Base-by-base conservation (phyloP, 106 monocot genomes). In the Dendrobium huoshanense region DNA sequence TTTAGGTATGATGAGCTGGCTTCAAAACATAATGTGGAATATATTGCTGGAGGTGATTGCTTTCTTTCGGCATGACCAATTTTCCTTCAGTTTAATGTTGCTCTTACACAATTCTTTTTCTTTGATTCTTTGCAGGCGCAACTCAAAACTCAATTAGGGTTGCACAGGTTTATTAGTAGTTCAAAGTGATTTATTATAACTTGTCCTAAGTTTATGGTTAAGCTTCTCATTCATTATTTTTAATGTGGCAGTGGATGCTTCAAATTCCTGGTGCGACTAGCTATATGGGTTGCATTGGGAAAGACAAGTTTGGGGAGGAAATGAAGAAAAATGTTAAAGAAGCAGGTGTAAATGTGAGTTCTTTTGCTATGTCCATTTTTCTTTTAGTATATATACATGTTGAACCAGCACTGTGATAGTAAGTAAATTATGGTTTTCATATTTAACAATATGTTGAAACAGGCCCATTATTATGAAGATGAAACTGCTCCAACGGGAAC, bases 91-190 rank as follows among this genome's bases (percentile, higher is more conserved):
- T 49, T 41, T 70, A 1, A 15, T 48, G 49, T 7, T 4, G 27
- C 48, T 25, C 51, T 29, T 80, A 70, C 33, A 33, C 10, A 13
- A 1, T 70, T 4, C 74, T 43, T 24, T 68, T 24, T 8, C 72
- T 18, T 15, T 75, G 65, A 56, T 73, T 73, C 16, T 76, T 41
- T 83, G 13, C 85, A 94, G 97, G 97, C 3, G 92, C 97, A 75
- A 98, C 97, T 77, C 97, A 98, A 80, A 98, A 98, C 80, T 78
- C 97, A 78, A 98, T 94, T 59, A 94, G 91, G 88, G 97, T 98
- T 83, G 97, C 97, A 11, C 97, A 98, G 91, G 97, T 92, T 82
- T 76, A 73, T 82, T 76, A 49, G 24, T 74, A 76, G 22, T 19
- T 82, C 13, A n/a, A 19, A 27, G 22, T 55, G 11, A 17, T 79